phyloP scores from a whole-genome alignment of 257 asterid genomes.

The Apocynum venetum region DNA sequence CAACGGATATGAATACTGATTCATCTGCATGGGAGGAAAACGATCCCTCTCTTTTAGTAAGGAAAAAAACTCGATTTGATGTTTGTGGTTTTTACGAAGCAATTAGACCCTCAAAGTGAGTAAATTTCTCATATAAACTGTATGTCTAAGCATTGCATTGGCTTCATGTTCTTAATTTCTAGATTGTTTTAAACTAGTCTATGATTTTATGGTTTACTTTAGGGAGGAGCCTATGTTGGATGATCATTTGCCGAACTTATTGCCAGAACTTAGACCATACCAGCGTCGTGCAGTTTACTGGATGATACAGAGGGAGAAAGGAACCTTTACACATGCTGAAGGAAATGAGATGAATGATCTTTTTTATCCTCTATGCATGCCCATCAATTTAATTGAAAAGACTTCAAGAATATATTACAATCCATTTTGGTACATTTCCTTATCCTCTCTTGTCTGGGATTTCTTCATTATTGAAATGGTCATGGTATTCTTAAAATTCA shows the following conservation, averaged over 20 bases:
- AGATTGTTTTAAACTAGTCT: constrained; percentile 11
- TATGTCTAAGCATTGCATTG: not conserved
- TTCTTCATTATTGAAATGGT: not conserved
- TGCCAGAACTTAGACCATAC: constrained; percentile 91
- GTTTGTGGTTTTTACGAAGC: constrained; percentile 89
- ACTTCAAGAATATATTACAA: constrained; percentile 70
- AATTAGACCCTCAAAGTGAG: constrained; percentile 94
- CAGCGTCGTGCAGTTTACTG: constrained; percentile 97
- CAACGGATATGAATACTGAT: constrained; percentile 28
- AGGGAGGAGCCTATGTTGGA: constrained; percentile 86
- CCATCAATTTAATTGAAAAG: constrained; percentile 62
- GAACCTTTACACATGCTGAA: constrained; percentile 33
- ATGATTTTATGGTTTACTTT: constrained; percentile 18
- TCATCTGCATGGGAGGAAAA: constrained; percentile 29
- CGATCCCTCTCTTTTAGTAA: constrained; percentile 31
- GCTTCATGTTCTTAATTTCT: constrained; percentile 13
- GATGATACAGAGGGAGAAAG: constrained; percentile 93
- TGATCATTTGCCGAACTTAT: constrained; percentile 60
- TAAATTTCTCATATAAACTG: not conserved
- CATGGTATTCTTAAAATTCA: not conserved
- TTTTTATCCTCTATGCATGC: constrained; percentile 76
- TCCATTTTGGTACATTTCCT: constrained; percentile 75
- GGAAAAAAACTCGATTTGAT: constrained; percentile 50
- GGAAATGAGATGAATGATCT: constrained; percentile 42
- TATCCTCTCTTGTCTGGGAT: constrained; percentile 9